Base-by-base conservation (phyloP, 129 eudicot species). In the Glebionis coronaria region DNA sequence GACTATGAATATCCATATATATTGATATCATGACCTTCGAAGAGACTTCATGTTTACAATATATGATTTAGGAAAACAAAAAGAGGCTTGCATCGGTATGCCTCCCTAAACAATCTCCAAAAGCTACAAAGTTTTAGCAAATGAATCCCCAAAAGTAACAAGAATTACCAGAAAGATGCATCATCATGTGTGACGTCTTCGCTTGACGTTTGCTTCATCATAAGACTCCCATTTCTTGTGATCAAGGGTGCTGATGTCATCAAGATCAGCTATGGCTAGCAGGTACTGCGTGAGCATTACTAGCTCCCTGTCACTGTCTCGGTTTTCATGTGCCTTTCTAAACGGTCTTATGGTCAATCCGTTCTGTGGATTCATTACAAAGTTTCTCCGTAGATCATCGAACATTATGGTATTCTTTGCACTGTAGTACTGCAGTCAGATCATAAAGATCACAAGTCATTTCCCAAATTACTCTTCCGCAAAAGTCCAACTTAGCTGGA, bases 351-450 rank as follows among this genome's bases (percentile, higher is more conserved):
- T 93, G 12, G 86, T 72, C 84, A 93, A 70, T 14, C 98, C 98
- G 56, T 93, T 93, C 66, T 88, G 97, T 8, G 98, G 98, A 71
- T 93, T 93, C 98, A 93, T 93, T 68, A 88, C 97, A 61, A 93
- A 93, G 72, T 93, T 93, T 67, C 98, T 84, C 58, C 95, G 61
- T 31, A 93, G 73, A 81, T 93, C 98, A 79, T 93, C 98, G 61
- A 93, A 93, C 98, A 93, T 93, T 54, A 93, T 93, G 2, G 98
- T 93, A 79, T 93, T 93, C 73, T 78, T 84, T 35, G 96, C 61
- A 63, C 57, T 84, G 87, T 93, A 93, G 74, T 80, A 88, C 98
- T 92, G 98, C 83, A 84, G 12, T 69, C 69, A 51, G 5, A 64
- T 59, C 27, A 73, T 57, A 71, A 70, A 25, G 1, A 31, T 12